These are phyloP conservation scores for Aureobasidium sp. DNA, from an alignment of 2,329 filamentous ascomycete species.

Conservation along the genomic window DNA sequence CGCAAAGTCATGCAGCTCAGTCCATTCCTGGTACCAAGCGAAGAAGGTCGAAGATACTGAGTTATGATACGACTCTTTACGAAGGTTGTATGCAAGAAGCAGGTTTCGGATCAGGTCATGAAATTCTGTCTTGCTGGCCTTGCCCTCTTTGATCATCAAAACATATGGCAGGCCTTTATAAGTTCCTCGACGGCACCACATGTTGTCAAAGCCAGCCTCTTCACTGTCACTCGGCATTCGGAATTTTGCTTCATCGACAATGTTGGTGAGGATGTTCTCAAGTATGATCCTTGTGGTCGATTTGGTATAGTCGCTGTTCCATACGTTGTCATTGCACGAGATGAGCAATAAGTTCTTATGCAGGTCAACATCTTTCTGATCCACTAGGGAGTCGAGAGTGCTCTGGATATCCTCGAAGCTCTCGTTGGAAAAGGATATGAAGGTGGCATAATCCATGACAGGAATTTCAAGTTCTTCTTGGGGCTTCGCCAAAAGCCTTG, in stretches of 20 bases:
- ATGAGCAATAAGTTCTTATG: constrained; percentile 42
- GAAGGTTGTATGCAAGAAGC: constrained; percentile 43
- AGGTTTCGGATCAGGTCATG: constrained; percentile 46
- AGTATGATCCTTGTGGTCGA: constrained; percentile 44
- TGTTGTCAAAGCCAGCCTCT: constrained; percentile 25
- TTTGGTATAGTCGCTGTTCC: constrained; percentile 43
- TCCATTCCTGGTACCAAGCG: constrained; percentile 9
- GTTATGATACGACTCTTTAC: constrained; percentile 26
- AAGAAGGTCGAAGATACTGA: constrained; percentile 15
- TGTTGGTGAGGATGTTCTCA: constrained; percentile 37
- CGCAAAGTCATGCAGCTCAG: constrained; percentile 4
- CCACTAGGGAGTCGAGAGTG: constrained; percentile 42
- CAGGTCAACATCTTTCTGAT: constrained; percentile 37
- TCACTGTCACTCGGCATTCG: neutral
- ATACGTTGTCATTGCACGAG: constrained; percentile 43
- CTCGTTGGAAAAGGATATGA: constrained; percentile 47
- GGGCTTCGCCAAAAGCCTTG: constrained; percentile 31
- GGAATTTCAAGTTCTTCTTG: constrained; percentile 34
- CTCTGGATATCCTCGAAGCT: constrained; percentile 38
- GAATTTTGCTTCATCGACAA: constrained; percentile 29
- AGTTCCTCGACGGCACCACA: constrained; percentile 36
- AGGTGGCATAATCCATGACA: constrained; percentile 32
- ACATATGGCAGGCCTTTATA: constrained; percentile 44
- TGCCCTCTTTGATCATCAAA: constrained; percentile 44
- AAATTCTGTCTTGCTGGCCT: constrained; percentile 46